These are phyloP conservation scores for Peronospora destructor DNA, from an alignment of 352 stramenopile genomes.

Conservation along the genomic window DNA sequence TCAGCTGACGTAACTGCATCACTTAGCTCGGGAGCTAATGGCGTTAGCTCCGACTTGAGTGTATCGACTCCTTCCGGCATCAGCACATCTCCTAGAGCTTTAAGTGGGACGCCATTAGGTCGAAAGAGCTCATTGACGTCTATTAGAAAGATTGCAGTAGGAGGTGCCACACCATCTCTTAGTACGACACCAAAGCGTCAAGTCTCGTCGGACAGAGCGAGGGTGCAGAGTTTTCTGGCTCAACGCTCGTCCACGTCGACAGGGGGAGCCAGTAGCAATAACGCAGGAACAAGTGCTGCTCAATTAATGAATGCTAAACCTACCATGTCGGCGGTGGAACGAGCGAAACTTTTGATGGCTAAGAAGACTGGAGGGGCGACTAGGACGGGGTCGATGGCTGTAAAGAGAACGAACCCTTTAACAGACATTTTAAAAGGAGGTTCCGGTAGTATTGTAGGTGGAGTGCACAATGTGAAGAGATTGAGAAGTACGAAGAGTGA, in stretches of 20 bases:
- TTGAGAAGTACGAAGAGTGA: conserved; percentile 60
- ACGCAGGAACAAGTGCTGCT: not conserved
- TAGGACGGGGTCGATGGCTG: conserved; percentile 22
- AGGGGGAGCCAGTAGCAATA: conserved; percentile 7
- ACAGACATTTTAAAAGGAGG: conserved; percentile 70
- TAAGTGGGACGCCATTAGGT: conserved; percentile 1
- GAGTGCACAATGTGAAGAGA: conserved; percentile 53
- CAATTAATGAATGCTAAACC: conserved; percentile 19
- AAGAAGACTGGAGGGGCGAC: conserved; percentile 42
- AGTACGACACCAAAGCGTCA: conserved; percentile 46
- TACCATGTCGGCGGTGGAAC: conserved; percentile 54
- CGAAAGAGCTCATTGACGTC: conserved; percentile 18
- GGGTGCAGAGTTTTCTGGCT: conserved; percentile 58
- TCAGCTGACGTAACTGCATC: conserved; percentile 6
- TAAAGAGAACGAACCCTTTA: conserved; percentile 71
- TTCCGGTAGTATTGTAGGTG: conserved; percentile 58
- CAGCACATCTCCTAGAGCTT: conserved; percentile 12
- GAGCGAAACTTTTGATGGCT: conserved; percentile 71
- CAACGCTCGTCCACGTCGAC: conserved; percentile 29
- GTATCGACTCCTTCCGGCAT: conserved; percentile 6
- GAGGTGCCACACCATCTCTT: conserved; percentile 13
- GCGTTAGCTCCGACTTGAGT: conserved; percentile 8
- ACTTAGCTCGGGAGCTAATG: conserved; percentile 4
- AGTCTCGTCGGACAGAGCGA: conserved; percentile 42
- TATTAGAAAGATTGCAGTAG: conserved; percentile 11